Evolutionary conservation across 495 filamentous ascomycete species (phyloP).

Genomic region (Penicillium riverlandense): DNA sequence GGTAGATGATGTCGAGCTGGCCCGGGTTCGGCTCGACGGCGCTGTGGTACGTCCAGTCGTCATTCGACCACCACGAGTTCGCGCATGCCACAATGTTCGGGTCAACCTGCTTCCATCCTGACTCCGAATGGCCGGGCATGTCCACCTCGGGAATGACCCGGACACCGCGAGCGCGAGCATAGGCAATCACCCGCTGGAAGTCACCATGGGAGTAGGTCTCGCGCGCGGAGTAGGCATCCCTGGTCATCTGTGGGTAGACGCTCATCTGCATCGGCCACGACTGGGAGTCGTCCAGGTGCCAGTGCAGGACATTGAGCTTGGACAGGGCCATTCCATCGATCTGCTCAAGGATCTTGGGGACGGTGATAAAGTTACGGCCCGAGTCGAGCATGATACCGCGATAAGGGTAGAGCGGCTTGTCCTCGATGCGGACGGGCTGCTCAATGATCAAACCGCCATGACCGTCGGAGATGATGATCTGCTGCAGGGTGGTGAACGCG

Average conservation of each 20-base stretch:
- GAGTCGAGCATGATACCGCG: slow-evolving; percentile 47
- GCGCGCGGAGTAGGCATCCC: slow-evolving; percentile 44
- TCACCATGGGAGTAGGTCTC: slow-evolving; percentile 35
- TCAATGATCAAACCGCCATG: slow-evolving; percentile 40
- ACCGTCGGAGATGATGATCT: slow-evolving; percentile 43
- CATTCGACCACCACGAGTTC: slow-evolving; percentile 52
- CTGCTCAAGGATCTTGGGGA: slow-evolving; percentile 44
- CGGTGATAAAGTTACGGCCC: slow-evolving; percentile 42
- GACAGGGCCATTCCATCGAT: slow-evolving; percentile 45
- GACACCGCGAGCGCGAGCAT: slow-evolving; percentile 39
- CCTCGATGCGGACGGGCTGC: slow-evolving; percentile 40
- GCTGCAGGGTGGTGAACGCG: slow-evolving; percentile 52
- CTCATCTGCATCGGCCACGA: slow-evolving; percentile 45
- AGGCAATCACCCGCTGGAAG: slow-evolving; percentile 34
- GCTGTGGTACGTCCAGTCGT: slow-evolving; percentile 43
- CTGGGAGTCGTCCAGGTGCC: slow-evolving; percentile 45
- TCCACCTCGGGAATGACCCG: slow-evolving; percentile 46
- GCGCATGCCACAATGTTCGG: slow-evolving; percentile 42
- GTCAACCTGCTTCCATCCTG: slow-evolving; percentile 50
- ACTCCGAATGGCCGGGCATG: slow-evolving; percentile 44
- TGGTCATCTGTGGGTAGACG: slow-evolving; percentile 44
- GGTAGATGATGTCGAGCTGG: slow-evolving; percentile 49
- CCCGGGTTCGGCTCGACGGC: slow-evolving; percentile 51
- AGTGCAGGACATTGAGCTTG: slow-evolving; percentile 47
- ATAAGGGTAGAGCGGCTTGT: slow-evolving; percentile 41